These are phyloP conservation scores for Tetradesmus lagerheimii DNA, from an alignment of 139 green algal genomes.

Conservation along the genomic window DNA sequence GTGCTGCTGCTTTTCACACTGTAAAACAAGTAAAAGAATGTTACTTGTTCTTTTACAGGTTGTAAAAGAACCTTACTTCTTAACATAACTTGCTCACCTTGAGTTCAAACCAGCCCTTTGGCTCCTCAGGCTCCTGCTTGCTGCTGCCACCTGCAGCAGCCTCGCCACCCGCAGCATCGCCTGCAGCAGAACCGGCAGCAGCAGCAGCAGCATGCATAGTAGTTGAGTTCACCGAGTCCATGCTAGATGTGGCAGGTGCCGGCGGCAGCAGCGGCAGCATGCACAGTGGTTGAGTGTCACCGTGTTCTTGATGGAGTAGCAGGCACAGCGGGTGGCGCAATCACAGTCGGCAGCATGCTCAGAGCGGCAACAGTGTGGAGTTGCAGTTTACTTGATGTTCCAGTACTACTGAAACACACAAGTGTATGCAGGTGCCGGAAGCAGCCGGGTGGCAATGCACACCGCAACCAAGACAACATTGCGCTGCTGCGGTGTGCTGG, in stretches of 20 bases:
- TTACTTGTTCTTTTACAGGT: too few relatives aligned
- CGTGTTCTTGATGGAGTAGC: neutral
- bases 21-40: too few relatives aligned
- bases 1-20: too few relatives aligned
- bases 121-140: conserved; percentile 36
- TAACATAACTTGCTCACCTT: neutral
- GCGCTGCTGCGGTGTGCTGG: too few relatives aligned
- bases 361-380: neutral
- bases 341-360: too few relatives aligned
- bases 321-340: neutral
- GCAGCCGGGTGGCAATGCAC: too few relatives aligned
- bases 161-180: neutral
- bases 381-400: neutral
- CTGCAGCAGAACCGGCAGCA: neutral
- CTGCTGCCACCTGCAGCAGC: neutral
- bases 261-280: neutral
- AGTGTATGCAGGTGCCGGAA: too few relatives aligned
- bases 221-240: neutral
- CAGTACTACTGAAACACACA: too few relatives aligned
- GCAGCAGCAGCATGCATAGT: neutral
- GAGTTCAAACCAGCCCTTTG: neutral
- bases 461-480: too few relatives aligned
- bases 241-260: neutral
- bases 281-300: neutral
- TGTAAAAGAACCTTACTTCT: too few relatives aligned